Evolutionary conservation across 108 stramenopile genomes (phyloP).

Genomic region (Nannochloropsis oceanica): DNA sequence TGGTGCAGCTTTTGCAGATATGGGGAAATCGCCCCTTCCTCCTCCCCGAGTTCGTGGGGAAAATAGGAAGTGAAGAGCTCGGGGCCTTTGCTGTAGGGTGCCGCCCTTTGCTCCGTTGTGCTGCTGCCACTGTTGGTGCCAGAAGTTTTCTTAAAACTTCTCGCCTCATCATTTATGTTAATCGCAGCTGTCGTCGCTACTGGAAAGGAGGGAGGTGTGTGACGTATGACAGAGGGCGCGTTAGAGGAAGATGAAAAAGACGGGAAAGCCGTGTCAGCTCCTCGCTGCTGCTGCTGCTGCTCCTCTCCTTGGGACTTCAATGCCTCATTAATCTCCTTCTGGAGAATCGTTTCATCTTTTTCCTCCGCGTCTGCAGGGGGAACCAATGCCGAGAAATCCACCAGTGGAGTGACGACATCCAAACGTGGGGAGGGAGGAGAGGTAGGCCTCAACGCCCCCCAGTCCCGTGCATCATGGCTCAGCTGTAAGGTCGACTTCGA

Average conservation of each 20-base stretch:
- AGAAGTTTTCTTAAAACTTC: too few species aligned
- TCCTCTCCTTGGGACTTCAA: not conserved
- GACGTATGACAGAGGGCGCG: not conserved
- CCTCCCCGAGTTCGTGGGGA: not conserved
- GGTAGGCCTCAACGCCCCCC: not conserved
- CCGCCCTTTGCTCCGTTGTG: not conserved
- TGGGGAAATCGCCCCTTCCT: too few species aligned
- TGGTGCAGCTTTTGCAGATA: too few species aligned
- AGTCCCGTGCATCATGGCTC: not conserved
- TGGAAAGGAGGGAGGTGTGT: not conserved
- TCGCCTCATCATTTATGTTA: not conserved
- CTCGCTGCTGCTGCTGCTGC: not conserved
- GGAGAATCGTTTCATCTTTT: not conserved
- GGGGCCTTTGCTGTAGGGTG: not conserved
- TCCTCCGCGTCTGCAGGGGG: not conserved
- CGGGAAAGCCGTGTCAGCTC: too few species aligned
- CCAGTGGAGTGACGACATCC: not conserved
- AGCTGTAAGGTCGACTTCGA: not conserved
- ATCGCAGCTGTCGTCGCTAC: not conserved
- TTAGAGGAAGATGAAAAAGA: not conserved
- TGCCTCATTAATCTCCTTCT: not conserved
- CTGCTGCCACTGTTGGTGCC: not conserved
- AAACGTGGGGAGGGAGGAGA: not conserved
- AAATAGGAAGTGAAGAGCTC: not conserved
- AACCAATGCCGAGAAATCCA: not conserved